Conservation (phyloP, 2,329 filamentous ascomycete species). For the Diaporthe longicolla region DNA sequence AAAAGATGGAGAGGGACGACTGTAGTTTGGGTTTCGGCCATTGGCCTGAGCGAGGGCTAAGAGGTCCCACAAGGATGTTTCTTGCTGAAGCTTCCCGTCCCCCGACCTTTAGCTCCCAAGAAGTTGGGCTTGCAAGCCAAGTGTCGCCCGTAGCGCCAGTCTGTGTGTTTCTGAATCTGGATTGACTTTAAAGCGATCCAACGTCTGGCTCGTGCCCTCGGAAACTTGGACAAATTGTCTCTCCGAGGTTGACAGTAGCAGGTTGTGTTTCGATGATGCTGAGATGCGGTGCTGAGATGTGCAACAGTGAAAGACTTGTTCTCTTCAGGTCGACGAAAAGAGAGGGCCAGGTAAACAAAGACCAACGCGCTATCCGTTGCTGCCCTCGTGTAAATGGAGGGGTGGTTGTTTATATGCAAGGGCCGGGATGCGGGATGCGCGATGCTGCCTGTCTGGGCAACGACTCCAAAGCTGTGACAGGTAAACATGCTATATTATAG, state of each 20-base stretch:
- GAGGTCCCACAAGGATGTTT: conserved; percentile 11
- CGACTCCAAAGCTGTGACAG: not conserved
- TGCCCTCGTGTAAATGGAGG: conserved; percentile 9
- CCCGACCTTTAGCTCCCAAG: conserved; percentile 20
- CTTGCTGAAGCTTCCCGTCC: conserved; percentile 23
- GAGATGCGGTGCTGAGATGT: not conserved
- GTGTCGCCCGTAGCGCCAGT: conserved; percentile 8
- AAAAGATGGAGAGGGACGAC: not conserved
- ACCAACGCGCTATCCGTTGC: conserved; percentile 8
- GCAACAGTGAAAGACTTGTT: not conserved
- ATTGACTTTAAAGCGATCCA: conserved; percentile 1
- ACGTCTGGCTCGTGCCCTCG: not conserved
- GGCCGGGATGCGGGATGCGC: conserved; percentile 13
- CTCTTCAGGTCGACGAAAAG: not conserved
- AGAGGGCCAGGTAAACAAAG: not conserved
- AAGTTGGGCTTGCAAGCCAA: not conserved
- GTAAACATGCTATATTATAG: not conserved
- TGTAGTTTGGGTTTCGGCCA: conserved; percentile 19
- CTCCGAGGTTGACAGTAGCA: not conserved
- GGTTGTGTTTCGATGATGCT: not conserved
- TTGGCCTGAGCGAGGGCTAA: conserved; percentile 12
- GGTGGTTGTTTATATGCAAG: conserved; percentile 24
- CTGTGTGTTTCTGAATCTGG: conserved; percentile 14
- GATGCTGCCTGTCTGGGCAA: conserved; percentile 20
- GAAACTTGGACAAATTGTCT: not conserved